Evolutionary conservation across 2,329 filamentous ascomycete species (phyloP), one percentile per base, ranked within the genome.

Genomic region (Paradendryphiella salina): DNA sequence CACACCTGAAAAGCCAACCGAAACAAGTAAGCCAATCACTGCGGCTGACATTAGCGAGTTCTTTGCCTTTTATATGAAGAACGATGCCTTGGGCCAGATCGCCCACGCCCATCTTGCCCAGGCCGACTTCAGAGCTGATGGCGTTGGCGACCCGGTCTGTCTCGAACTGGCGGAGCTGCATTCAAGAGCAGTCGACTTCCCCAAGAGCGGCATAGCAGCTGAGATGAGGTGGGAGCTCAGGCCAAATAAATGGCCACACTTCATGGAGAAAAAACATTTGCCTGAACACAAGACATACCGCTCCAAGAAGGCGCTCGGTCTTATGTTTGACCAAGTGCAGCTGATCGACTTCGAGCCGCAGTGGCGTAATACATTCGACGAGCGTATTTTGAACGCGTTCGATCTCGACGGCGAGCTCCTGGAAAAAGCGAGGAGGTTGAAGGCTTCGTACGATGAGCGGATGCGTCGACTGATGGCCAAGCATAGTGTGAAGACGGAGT

Each of bases 51-150:
- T 97, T 37, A 86, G 84, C 21, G 81, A 85, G 0, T 97, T 97
- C 74, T 97, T 96, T 63, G 88, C 96, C 23, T 83, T 83, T 3
- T 96, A 96, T 64, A 92, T 97, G 83, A 94, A 95, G 75, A 92
- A 95, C 59, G 89, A 97, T 65, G 83, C 83, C 10, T 80, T 99
- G 1, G 85, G 85, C 1, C 79, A 80, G 3, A 96, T 99, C 65
- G 94, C 94, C 0, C 82, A 84, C 58, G 83, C 90, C 0, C 94
- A 99, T 73, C 76, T 96, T 14, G 92, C 86, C 1, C 84, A 83
- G 63, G 86, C 90, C 0, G 94, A 99, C 66, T 70, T 61, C 7
- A 75, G 81, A 3, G 63, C 73, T 0, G 67, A 79, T 1, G 89
- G 91, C 0, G 85, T 93, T 0, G 86, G 85, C 59, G 80, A 86